Conservation (phyloP, 805 yeast species). For the Candida germanica region DNA sequence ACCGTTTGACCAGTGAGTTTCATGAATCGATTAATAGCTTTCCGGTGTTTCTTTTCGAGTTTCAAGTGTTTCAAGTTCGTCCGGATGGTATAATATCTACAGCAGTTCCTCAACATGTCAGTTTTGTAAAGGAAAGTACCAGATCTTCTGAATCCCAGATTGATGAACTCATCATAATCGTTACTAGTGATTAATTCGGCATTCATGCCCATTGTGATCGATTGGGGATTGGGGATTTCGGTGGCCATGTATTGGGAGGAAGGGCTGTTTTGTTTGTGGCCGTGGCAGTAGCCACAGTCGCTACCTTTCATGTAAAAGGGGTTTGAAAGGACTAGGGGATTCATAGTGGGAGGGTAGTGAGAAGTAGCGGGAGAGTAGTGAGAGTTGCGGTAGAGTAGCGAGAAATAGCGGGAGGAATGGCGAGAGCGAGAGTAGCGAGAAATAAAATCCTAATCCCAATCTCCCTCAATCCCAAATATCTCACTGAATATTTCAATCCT, state of each 20-base stretch:
- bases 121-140: slow-evolving; percentile 65
- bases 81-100: slow-evolving; percentile 76
- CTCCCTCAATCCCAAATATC: too few species aligned
- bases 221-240: too few species aligned
- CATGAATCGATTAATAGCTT: slow-evolving; percentile 59
- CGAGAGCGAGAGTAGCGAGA: too few species aligned
- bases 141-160: slow-evolving; percentile 76
- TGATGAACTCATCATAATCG: slow-evolving; percentile 63
- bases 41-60: slow-evolving; percentile 63
- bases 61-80: slow-evolving; percentile 47
- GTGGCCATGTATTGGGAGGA: slow-evolving; percentile 32
- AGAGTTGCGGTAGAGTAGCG: too few species aligned
- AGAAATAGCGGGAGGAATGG: too few species aligned
- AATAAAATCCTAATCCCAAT: too few species aligned
- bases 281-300: slow-evolving; percentile 74
- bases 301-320: slow-evolving; percentile 44
- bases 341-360: too few species aligned
- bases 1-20: slow-evolving; percentile 25
- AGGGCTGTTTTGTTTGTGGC: slow-evolving; percentile 37
- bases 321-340: slow-evolving; percentile 31
- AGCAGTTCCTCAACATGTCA: slow-evolving; percentile 70
- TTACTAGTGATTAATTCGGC: slow-evolving; percentile 44
- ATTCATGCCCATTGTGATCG: slow-evolving; percentile 35
- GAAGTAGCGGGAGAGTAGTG: too few species aligned
- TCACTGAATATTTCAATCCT: too few species aligned